Percentiles rank a stretch among this genome's conserved stretches.
phyloP scores from a whole-genome alignment of 495 filamentous ascomycete genomes.

The Hyaloscypha bicolor region DNA sequence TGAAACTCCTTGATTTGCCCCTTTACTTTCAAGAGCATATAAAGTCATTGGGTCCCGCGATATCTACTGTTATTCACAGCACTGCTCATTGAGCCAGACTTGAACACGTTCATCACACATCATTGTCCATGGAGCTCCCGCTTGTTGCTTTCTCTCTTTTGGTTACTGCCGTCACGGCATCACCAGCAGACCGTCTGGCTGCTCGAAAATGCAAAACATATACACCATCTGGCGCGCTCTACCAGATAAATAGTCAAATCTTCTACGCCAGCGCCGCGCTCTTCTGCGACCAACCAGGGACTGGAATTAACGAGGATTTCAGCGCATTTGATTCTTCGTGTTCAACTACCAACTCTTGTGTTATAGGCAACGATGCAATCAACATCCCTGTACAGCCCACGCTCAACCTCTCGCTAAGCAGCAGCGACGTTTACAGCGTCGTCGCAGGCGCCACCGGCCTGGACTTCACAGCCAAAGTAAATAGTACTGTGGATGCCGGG shows the following conservation, averaged over 20 bases:
- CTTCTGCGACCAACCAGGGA: slow-evolving; percentile 2
- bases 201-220: not conserved
- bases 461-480: slow-evolving; percentile 8
- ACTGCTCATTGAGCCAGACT: too few relatives aligned
- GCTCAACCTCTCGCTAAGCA: slow-evolving; percentile 3
- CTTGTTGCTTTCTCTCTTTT: not conserved
- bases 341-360: not conserved
- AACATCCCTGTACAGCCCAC: slow-evolving; percentile 7
- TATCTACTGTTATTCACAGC: too few relatives aligned
- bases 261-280: not conserved
- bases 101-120: too few relatives aligned
- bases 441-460: slow-evolving; percentile 5
- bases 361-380: slow-evolving; percentile 3
- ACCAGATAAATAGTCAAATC: not conserved
- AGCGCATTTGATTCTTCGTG: not conserved
- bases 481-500: slow-evolving; percentile 6
- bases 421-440: slow-evolving; percentile 7
- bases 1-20: too few relatives aligned
- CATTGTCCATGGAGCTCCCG: not conserved
- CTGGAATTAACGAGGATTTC: not conserved
- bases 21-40: too few relatives aligned
- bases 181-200: not conserved
- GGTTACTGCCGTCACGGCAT: not conserved
- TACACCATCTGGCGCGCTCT: not conserved
- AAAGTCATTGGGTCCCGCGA: too few relatives aligned